Percentiles rank a stretch among this genome's conserved stretches.
These are phyloP conservation scores for Capsicum chinense DNA, from an alignment of 257 asterid genomes.

Conservation along the genomic window DNA sequence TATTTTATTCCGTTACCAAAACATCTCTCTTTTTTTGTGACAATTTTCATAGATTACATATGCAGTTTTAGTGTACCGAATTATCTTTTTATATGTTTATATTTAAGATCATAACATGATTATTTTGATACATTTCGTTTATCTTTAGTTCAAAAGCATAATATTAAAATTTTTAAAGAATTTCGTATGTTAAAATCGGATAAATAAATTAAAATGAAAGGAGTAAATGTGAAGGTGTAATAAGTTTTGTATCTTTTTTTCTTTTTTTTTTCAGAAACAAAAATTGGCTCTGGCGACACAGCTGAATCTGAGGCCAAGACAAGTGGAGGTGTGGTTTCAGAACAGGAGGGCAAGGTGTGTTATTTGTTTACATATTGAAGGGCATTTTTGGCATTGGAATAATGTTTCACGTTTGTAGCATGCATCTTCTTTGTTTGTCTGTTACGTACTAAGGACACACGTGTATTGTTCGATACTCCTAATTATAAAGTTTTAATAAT, in stretches of 20 bases:
- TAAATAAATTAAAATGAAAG: too few relatives aligned
- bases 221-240: background rate
- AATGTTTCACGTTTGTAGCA: slow-evolving; percentile 19
- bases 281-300: slow-evolving; percentile 83
- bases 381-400: slow-evolving; percentile 42
- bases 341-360: slow-evolving; percentile 97
- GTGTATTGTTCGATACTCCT: background rate
- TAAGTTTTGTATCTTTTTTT: background rate
- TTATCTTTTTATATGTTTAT: too few relatives aligned
- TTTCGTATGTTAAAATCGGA: too few relatives aligned
- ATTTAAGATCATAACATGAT: too few relatives aligned
- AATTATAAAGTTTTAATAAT: background rate
- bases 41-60: too few relatives aligned
- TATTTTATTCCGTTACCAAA: too few relatives aligned
- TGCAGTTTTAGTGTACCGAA: too few relatives aligned
- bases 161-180: too few relatives aligned
- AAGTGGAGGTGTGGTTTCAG: slow-evolving; percentile 99
- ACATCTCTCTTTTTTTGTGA: too few relatives aligned
- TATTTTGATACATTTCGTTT: too few relatives aligned
- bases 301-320: slow-evolving; percentile 85
- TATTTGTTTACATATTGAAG: slow-evolving; percentile 24
- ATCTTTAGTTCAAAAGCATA: too few relatives aligned
- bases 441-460: background rate
- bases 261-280: slow-evolving; percentile 66
- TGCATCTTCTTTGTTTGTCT: background rate